Evolutionary conservation across 1,284 basidiomycete genomes (phyloP).

Genomic region (Leccinum holopus): DNA sequence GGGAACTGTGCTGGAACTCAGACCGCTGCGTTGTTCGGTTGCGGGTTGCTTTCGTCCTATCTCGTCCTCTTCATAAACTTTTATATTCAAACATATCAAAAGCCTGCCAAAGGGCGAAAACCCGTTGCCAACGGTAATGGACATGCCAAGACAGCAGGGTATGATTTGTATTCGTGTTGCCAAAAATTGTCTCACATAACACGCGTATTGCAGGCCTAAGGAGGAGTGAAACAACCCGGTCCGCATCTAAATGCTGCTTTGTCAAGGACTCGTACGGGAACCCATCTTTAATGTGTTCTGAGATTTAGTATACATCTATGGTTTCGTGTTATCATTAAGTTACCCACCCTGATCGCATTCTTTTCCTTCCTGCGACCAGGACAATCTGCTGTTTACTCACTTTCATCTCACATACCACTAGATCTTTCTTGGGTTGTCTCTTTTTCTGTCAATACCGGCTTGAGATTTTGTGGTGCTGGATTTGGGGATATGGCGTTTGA

Average conservation of each 20-base stretch:
- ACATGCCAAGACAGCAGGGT: conserved; percentile 27
- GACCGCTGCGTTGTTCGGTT: conserved; percentile 86
- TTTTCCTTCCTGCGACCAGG: conserved; percentile 12
- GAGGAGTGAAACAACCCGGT: conserved; percentile 20
- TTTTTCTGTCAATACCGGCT: not conserved
- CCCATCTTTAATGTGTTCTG: conserved; percentile 16
- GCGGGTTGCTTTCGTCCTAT: conserved; percentile 85
- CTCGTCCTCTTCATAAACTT: conserved; percentile 91
- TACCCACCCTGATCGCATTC: conserved; percentile 13
- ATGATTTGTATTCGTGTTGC: conserved; percentile 6
- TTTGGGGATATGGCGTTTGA: conserved; percentile 4
- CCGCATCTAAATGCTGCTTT: not conserved
- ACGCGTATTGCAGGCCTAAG: conserved; percentile 21
- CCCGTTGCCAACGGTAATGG: conserved; percentile 37
- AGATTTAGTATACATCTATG: conserved; percentile 13
- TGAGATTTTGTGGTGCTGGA: conserved; percentile 10
- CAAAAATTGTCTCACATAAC: not conserved
- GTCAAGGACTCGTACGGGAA: conserved; percentile 1
- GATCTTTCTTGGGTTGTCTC: conserved; percentile 15
- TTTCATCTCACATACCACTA: conserved; percentile 7
- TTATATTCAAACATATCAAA: conserved; percentile 82
- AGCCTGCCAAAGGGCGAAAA: conserved; percentile 48
- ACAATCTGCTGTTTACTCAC: conserved; percentile 18
- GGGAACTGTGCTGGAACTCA: conserved; percentile 90
- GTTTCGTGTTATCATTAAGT: conserved; percentile 15